Percentiles rank a stretch among this genome's conserved stretches.
Conservation (phyloP, 2,329 filamentous ascomycete species). For the Arachnopeziza araneosa region DNA sequence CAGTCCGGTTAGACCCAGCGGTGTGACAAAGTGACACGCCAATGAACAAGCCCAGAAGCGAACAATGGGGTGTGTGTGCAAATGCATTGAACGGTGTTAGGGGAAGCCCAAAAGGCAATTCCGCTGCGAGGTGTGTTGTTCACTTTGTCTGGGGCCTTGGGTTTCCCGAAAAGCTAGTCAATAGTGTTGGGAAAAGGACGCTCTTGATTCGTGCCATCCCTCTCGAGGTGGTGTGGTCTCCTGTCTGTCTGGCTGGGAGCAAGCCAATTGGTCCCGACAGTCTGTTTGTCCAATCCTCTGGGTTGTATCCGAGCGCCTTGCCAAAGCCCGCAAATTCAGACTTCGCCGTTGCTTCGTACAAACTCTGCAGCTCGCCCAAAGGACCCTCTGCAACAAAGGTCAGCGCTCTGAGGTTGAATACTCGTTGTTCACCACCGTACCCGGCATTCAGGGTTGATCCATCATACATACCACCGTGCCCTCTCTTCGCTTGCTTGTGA, state of each 20-base stretch:
- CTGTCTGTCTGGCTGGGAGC: background rate
- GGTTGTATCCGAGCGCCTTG: background rate
- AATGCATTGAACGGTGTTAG: background rate
- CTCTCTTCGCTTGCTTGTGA: background rate
- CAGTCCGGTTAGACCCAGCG: constrained; percentile 13
- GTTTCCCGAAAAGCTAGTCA: background rate
- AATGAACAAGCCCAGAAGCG: background rate
- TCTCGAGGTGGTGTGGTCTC: background rate
- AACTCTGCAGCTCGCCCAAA: constrained; percentile 7
- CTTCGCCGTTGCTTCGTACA: no score
- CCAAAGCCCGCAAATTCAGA: background rate
- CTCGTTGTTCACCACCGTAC: background rate
- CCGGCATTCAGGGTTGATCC: background rate
- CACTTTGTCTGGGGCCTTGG: background rate
- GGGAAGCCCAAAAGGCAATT: background rate
- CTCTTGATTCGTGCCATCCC: constrained; percentile 9
- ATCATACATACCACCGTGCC: background rate
- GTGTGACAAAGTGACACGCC: constrained; percentile 9
- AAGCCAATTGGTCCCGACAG: constrained; percentile 5
- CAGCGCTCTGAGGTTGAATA: background rate
- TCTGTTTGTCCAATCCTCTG: background rate
- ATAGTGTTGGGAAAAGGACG: constrained; percentile 4
- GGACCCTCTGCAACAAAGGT: background rate
- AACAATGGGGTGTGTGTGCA: background rate
- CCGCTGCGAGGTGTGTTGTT: constrained; percentile 23